These are phyloP conservation scores for Kalmusia sp. DNA, from an alignment of 2,329 filamentous ascomycete species.

Conservation along the genomic window DNA sequence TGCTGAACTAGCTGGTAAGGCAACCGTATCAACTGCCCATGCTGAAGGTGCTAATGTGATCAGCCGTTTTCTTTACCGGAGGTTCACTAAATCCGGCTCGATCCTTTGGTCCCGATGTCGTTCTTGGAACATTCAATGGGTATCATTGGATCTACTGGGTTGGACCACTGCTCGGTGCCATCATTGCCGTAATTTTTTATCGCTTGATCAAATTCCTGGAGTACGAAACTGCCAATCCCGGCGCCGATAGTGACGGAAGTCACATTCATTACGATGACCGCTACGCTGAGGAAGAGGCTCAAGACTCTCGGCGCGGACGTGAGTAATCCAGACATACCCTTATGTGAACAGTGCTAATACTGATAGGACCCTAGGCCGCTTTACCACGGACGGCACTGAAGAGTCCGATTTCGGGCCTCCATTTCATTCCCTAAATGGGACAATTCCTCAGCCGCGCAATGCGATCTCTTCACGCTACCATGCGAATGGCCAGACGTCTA, in stretches of 20 bases:
- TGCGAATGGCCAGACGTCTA: not conserved
- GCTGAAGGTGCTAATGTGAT: conserved; percentile 14
- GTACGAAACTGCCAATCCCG: conserved; percentile 59
- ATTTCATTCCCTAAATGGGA: conserved; percentile 18
- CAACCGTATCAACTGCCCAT: not conserved
- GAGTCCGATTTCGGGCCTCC: conserved; percentile 31
- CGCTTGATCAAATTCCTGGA: conserved; percentile 57
- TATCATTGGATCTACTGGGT: conserved; percentile 63
- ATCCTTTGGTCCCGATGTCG: conserved; percentile 57
- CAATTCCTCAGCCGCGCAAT: conserved; percentile 3
- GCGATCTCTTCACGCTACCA: conserved; percentile 9
- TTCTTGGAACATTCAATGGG: conserved; percentile 49
- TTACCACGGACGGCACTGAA: conserved; percentile 34
- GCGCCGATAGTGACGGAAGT: conserved; percentile 55
- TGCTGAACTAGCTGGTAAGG: conserved; percentile 51
- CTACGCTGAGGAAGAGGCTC: conserved; percentile 19
- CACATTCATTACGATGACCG: conserved; percentile 28
- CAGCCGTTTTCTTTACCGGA: conserved; percentile 56
- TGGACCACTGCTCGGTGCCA: conserved; percentile 54
- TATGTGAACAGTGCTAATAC: conserved; percentile 7
- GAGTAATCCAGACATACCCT: conserved; percentile 7
- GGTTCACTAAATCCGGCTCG: conserved; percentile 58
- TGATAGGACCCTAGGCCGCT: conserved; percentile 27
- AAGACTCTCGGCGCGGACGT: conserved; percentile 17
- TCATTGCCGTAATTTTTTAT: conserved; percentile 58